Conservation (phyloP, 139 green algal species). For the Gonium pectorale region DNA sequence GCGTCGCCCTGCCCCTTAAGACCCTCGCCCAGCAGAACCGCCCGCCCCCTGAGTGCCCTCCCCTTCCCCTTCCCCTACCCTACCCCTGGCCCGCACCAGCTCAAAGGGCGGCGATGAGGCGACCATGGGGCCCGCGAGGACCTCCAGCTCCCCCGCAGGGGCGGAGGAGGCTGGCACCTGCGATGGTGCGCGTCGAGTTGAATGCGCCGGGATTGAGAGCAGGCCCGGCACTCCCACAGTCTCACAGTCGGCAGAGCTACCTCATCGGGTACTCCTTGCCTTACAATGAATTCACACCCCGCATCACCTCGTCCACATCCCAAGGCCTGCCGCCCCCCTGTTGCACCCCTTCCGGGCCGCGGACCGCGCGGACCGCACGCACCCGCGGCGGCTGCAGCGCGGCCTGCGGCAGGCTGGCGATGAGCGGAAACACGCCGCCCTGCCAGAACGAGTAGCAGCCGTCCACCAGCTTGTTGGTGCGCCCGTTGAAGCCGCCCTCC, state of each 20-base stretch:
- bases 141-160: neutral
- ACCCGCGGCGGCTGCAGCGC: constrained; percentile 29
- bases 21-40: too few species aligned
- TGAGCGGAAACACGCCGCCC: constrained; percentile 84
- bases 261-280: too few species aligned
- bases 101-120: constrained; percentile 5
- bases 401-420: constrained; percentile 57
- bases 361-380: too few species aligned
- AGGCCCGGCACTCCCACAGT: too few species aligned
- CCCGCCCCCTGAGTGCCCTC: too few species aligned
- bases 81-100: neutral
- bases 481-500: constrained; percentile 96
- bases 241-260: too few species aligned
- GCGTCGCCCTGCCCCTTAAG: too few species aligned
- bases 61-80: too few species aligned
- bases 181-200: too few species aligned
- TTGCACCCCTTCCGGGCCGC: neutral
- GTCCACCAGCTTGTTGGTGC: constrained; percentile 99
- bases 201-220: too few species aligned
- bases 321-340: neutral
- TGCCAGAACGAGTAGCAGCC: constrained; percentile 98
- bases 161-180: neutral
- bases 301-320: too few species aligned
- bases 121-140: constrained; percentile 13
- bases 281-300: too few species aligned